A percentile compares a stretch with the other conserved stretches of the same genome.
Evolutionary conservation across 1,284 basidiomycete species (phyloP).

Genomic region (Serendipita sp.): DNA sequence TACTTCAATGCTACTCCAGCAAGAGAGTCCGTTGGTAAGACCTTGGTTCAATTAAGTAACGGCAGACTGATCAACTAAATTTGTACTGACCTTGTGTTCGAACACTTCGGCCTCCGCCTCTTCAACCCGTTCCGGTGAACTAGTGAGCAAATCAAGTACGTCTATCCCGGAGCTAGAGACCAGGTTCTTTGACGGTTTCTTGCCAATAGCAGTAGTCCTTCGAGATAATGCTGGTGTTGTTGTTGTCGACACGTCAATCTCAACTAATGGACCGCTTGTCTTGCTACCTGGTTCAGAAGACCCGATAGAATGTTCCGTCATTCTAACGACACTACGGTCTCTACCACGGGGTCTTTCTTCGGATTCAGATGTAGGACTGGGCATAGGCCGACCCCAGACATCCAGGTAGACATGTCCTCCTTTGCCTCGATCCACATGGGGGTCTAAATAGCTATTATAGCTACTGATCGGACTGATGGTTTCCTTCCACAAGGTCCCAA

Average conservation of each 20-base stretch:
- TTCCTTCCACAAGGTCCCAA: background rate
- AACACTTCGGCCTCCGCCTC: background rate
- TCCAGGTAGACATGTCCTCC: slow-evolving; percentile 1
- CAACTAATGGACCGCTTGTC: background rate
- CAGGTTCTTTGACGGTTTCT: background rate
- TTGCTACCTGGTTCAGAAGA: background rate
- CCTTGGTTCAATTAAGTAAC: slow-evolving; percentile 22
- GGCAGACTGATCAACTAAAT: background rate
- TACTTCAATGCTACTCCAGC: slow-evolving; percentile 78
- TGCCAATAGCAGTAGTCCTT: background rate
- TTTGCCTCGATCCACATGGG: background rate
- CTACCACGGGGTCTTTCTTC: background rate
- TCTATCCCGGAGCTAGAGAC: background rate
- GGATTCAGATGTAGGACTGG: background rate
- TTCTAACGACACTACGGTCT: background rate
- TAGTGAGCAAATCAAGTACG: background rate
- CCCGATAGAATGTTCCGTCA: background rate
- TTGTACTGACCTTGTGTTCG: background rate
- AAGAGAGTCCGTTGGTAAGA: slow-evolving; percentile 60
- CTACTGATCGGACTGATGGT: background rate
- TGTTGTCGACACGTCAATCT: background rate
- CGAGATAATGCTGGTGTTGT: background rate
- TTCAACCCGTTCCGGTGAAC: no score
- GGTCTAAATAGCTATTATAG: background rate
- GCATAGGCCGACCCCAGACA: background rate